Conservation (phyloP, 2,329 filamentous ascomycete species). For the Paecilomyces dactylethromorphus region DNA sequence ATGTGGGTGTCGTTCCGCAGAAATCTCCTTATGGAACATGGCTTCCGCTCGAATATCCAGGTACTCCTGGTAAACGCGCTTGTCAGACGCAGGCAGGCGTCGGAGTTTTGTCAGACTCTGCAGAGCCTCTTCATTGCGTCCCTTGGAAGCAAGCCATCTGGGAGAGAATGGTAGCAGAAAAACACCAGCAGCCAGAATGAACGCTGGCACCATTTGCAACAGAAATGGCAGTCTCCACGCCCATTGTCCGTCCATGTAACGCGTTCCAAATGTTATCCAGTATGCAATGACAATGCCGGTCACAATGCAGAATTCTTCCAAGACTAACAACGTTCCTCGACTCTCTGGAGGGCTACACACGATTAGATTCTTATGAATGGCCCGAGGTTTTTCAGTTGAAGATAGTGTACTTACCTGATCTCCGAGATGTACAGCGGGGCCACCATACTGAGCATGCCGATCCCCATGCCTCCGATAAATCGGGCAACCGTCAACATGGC, state of each 20-base stretch:
- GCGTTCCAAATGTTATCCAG: conserved; percentile 1
- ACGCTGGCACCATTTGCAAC: conserved; percentile 39
- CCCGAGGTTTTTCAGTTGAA: neutral
- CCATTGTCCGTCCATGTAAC: neutral
- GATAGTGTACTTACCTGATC: conserved; percentile 17
- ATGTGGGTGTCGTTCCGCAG: conserved; percentile 32
- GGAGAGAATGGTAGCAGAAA: conserved; percentile 50
- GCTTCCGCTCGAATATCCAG: conserved; percentile 48
- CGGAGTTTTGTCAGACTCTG: conserved; percentile 44
- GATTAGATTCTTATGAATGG: neutral
- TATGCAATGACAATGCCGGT: conserved; percentile 9
- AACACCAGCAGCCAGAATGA: conserved; percentile 31
- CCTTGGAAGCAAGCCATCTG: conserved; percentile 46
- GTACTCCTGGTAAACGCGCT: conserved; percentile 46
- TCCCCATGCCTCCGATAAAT: conserved; percentile 4
- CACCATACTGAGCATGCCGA: conserved; percentile 24
- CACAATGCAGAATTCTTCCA: conserved; percentile 10
- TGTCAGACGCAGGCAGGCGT: conserved; percentile 42
- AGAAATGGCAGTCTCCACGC: neutral
- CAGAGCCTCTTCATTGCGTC: conserved; percentile 44
- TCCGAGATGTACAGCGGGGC: conserved; percentile 44
- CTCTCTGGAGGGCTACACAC: conserved; percentile 7
- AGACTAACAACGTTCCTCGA: conserved; percentile 9
- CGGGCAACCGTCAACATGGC: conserved; percentile 39
- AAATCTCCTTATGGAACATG: conserved; percentile 43